Conservation (phyloP, 2,329 filamentous ascomycete genomes). For the Ceratocystis alfenasii region DNA sequence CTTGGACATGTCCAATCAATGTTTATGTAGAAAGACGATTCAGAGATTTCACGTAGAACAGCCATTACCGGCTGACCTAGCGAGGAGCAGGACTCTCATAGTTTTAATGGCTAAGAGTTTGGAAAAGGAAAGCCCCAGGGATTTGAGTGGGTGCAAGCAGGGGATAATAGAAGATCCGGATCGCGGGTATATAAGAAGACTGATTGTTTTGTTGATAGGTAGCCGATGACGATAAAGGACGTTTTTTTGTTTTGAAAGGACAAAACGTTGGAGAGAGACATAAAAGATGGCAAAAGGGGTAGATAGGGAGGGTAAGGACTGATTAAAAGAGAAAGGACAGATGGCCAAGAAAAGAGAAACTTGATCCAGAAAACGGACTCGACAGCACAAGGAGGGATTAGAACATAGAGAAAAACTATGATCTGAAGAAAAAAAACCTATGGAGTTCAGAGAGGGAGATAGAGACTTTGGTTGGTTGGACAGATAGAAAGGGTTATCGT, state of each 20-base stretch:
- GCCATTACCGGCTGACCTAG: not conserved
- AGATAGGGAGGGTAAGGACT: slow-evolving; percentile 1
- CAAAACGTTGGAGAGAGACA: not conserved
- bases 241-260: slow-evolving; percentile 11
- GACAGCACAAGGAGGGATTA: not conserved
- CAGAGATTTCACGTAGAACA: not conserved
- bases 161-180: not conserved
- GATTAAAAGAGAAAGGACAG: slow-evolving; percentile 11
- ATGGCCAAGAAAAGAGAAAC: slow-evolving; percentile 9
- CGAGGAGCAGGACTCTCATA: not conserved
- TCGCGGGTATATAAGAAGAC: slow-evolving; percentile 10
- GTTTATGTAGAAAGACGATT: not conserved
- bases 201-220: not conserved
- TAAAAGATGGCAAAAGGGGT: not conserved
- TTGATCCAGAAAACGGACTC: slow-evolving; percentile 9
- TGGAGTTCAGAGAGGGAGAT: slow-evolving; percentile 10
- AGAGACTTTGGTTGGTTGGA: slow-evolving; percentile 1
- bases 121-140: not conserved
- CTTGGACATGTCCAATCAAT: slow-evolving; percentile 13
- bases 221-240: not conserved
- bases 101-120: not conserved
- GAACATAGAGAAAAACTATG: not conserved
- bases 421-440: not conserved
- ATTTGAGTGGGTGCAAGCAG: not conserved
- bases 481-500: slow-evolving; percentile 16